Evolutionary conservation across 495 filamentous ascomycete genomes (phyloP), one percentile per base, ranked within the genome.

Genomic region (Talaromyces wortmannii): DNA sequence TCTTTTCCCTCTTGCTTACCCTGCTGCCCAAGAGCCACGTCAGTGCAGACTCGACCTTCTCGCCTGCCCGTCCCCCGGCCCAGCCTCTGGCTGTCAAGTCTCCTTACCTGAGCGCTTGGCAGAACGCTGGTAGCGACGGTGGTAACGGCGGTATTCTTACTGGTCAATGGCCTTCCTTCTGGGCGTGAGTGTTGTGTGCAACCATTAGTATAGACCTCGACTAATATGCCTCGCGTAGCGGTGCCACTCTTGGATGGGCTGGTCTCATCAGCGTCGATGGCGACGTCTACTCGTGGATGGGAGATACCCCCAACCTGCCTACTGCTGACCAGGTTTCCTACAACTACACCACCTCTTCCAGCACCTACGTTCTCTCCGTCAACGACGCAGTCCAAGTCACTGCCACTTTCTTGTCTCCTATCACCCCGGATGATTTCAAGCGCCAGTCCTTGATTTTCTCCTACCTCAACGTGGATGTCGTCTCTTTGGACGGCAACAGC

Each of bases 91-190:
- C 81, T 47, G 81, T 83, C 40, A 78, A 74, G 55, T 82, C 78
- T 2, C 81, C 81, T 2, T 84, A 83, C 48, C 54, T 83, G 18
- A 83, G 71, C 58, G 78, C 78, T 7, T 84, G 81, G 82, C 63
- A 76, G 17, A 57, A 71, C 53, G 79, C 72, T 16, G 52, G 52
- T 45, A 53, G 52, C n/a, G 52, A 53, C 31, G 52, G 52, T 44
- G 78, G 79, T 36, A 78, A 82, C 71, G 80, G 80, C 43, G 82
- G 80, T 5, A 79, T 83, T 59, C 65, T 85, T 18, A 74, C 82
- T 8, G 80, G 80, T 10, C 59, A 81, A 63, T 83, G 81, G 81
- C 76, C 81, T 15, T 66, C 59, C 0, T 83, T 81, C 48, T 83
- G 78, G 78, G 61, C 63, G 80, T 83, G 66, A 53, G 52, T 53